A percentile compares a stretch with the other conserved stretches of the same genome.
phyloP scores from a whole-genome alignment of 352 stramenopile genomes.

The Phytophthora litchii region DNA sequence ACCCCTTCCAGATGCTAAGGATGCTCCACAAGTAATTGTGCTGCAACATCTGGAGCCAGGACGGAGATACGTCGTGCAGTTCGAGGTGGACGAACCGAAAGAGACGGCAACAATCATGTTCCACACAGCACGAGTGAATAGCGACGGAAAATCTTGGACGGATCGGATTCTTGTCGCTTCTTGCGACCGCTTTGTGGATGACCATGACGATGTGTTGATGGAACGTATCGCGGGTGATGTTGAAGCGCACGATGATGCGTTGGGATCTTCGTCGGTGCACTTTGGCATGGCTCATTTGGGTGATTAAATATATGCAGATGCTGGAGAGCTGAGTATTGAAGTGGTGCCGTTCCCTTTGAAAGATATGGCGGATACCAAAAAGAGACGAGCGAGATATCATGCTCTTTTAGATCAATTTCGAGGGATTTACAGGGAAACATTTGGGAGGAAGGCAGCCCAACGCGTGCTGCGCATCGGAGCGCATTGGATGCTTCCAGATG shows the following conservation, averaged over 20 bases:
- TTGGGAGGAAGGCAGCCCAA: slow-evolving; percentile 51
- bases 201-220: slow-evolving; percentile 59
- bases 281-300: slow-evolving; percentile 64
- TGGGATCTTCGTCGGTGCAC: slow-evolving; percentile 30
- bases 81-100: slow-evolving; percentile 22
- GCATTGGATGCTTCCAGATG: slow-evolving; percentile 83
- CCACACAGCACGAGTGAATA: slow-evolving; percentile 21
- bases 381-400: slow-evolving; percentile 20
- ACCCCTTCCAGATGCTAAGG: background rate
- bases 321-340: slow-evolving; percentile 37
- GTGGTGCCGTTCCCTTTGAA: slow-evolving; percentile 32
- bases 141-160: background rate
- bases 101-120: slow-evolving; percentile 41
- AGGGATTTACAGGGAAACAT: slow-evolving; percentile 60
- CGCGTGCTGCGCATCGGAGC: slow-evolving; percentile 63
- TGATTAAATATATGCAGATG: slow-evolving; percentile 66
- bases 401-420: slow-evolving; percentile 49
- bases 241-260: slow-evolving; percentile 41
- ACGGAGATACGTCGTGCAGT: slow-evolving; percentile 44
- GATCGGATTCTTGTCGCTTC: slow-evolving; percentile 52
- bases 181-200: slow-evolving; percentile 68
- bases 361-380: slow-evolving; percentile 24
- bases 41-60: slow-evolving; percentile 44
- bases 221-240: slow-evolving; percentile 42
- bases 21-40: slow-evolving; percentile 35